Evolutionary conservation across 768 basidiomycete genomes (phyloP), one percentile per base, ranked within the genome.

Genomic region (Lactarius indigo): DNA sequence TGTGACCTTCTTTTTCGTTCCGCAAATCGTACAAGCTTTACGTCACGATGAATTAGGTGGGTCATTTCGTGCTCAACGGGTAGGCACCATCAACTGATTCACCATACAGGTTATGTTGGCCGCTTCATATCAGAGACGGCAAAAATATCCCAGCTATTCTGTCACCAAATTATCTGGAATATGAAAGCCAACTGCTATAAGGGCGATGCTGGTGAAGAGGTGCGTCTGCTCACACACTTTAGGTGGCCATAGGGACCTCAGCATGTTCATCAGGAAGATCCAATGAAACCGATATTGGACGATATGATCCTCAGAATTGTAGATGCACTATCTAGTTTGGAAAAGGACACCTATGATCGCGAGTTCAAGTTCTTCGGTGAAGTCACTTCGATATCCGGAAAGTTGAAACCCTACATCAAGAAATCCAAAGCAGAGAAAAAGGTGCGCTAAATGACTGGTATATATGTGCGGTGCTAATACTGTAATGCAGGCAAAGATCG

Each of bases 81-180:
- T 41, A 57, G 31, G 42, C 50, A 7, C 37, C 47, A 23, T 30
- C 59, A 30, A 63, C 10, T 62, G 56, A 57, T 3, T 33, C 54
- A 6, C 64, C 26, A 28, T 17, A 8, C 60, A 96, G 96, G 93
- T 20, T 98, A 98, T 77, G 94, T 98, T 33, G 86, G 90, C 65
- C 87, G 88, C 26, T 99, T 98, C 82, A 93, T 98, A 71, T 94
- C 95, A 70, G 96, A 98, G 79, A 97, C 96, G 0, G 90, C 96
- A 8, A 96, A 93, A 78, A 94, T 98, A 61, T 98, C 96, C 2
- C 96, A 96, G 75, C 78, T 94, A 28, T 99, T 99, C 80, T 99
- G 97, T 74, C 97, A 99, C 75, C 97, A 99, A 79, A 98, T 98
- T 69, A 93, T 99, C 68, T 99, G 97, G 97, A 99, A 98, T 76